Evolutionary conservation across 345 rosid species (phyloP).

Genomic region (Citrus glauca): DNA sequence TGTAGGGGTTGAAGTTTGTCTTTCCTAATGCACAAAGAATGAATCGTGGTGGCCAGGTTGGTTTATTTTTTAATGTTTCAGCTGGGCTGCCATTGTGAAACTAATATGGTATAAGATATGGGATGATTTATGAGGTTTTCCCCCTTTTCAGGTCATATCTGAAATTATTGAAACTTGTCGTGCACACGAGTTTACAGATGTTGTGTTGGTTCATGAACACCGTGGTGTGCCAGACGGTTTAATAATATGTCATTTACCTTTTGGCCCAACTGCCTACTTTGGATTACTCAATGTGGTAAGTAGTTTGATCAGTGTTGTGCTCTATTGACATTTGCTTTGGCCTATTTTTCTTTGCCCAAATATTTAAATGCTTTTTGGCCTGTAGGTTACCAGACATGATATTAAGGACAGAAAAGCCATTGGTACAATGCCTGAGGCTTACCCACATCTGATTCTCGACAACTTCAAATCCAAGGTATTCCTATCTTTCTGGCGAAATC

Average conservation of each 20-base stretch:
- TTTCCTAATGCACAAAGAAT: conserved; percentile 77
- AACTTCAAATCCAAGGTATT: conserved; percentile 75
- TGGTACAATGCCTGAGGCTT: conserved; percentile 90
- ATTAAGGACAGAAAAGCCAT: conserved; percentile 63
- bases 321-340: background rate
- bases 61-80: background rate
- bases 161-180: conserved; percentile 91
- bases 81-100: background rate
- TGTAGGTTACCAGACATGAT: conserved; percentile 94
- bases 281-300: conserved; percentile 81
- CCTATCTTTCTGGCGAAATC: background rate
- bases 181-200: conserved; percentile 84
- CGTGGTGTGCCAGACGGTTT: conserved; percentile 92
- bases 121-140: background rate
- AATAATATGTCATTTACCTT: conserved; percentile 81
- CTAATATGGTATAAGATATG: background rate
- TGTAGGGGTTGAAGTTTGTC: conserved; percentile 77
- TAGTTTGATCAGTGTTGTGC: conserved; percentile 20
- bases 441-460: conserved; percentile 81
- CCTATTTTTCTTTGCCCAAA: conserved; percentile 1
- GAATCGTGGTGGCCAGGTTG: conserved; percentile 87
- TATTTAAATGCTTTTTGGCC: conserved; percentile 3
- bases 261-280: conserved; percentile 96
- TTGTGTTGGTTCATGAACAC: conserved; percentile 81
- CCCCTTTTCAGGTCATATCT: conserved; percentile 63